These are phyloP conservation scores for Kurtzmaniella cleridarum DNA, from an alignment of 805 yeast species.

Conservation along the genomic window DNA sequence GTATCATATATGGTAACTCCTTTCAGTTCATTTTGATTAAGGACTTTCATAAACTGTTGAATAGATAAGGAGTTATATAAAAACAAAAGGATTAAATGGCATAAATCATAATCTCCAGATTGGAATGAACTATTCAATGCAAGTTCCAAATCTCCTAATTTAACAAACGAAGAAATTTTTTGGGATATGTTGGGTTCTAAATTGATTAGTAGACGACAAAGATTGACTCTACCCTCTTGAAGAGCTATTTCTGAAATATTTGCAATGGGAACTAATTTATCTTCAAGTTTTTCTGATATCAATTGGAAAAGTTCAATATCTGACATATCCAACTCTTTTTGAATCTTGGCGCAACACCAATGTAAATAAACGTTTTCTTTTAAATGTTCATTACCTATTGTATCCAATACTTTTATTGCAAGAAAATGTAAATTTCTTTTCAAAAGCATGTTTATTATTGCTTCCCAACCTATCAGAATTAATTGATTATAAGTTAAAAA, in stretches of 20 bases:
- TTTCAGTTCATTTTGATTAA: constrained; percentile 44
- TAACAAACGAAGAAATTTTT: constrained; percentile 55
- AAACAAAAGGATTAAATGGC: constrained; percentile 50
- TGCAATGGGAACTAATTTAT: constrained; percentile 46
- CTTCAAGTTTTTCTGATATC: constrained; percentile 43
- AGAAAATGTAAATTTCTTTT: constrained; percentile 55
- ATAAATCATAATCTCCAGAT: constrained; percentile 55
- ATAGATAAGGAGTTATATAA: constrained; percentile 50
- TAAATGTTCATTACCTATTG: constrained; percentile 37
- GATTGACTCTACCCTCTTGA: constrained; percentile 71
- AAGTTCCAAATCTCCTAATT: constrained; percentile 64
- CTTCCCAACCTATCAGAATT: constrained; percentile 45
- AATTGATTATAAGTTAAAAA: constrained; percentile 60
- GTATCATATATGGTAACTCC: constrained; percentile 21
- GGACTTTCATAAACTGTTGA: constrained; percentile 64
- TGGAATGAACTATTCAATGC: constrained; percentile 67
- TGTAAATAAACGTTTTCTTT: constrained; percentile 48
- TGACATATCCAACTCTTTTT: constrained; percentile 42
- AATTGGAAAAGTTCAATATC: constrained; percentile 55
- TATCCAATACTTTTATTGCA: constrained; percentile 56
- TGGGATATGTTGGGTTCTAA: constrained; percentile 60
- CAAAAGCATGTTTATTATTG: constrained; percentile 52
- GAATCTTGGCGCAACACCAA: constrained; percentile 79
- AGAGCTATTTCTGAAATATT: constrained; percentile 60
- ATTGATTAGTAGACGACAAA: constrained; percentile 64